A percentile compares a stretch with the other conserved stretches of the same genome.
These are phyloP conservation scores for Tubosaeta sp. DNA, from an alignment of 768 basidiomycete genomes.

Conservation along the genomic window DNA sequence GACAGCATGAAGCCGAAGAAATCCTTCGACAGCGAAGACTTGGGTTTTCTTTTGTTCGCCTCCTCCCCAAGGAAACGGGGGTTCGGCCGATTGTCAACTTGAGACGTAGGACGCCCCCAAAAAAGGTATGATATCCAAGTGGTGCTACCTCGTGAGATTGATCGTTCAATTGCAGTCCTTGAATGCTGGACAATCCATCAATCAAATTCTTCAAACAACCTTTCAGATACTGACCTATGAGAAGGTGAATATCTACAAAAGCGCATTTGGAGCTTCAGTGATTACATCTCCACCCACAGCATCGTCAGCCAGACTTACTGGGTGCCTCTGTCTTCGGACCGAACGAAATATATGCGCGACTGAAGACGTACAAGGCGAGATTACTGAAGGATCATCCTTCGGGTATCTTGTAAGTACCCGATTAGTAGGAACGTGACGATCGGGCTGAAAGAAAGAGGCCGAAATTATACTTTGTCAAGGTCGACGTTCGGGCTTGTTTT, in stretches of 20 bases:
- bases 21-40: constrained; percentile 68
- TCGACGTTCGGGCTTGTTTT: constrained; percentile 95
- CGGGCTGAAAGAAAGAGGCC: constrained; percentile 48
- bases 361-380: constrained; percentile 66
- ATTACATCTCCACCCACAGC: constrained; percentile 38
- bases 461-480: constrained; percentile 90
- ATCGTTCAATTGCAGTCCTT: constrained; percentile 26
- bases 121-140: constrained; percentile 23
- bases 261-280: neutral
- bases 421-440: neutral
- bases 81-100: constrained; percentile 95
- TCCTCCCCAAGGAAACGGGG: constrained; percentile 92
- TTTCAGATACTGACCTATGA: constrained; percentile 89
- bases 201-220: constrained; percentile 77
- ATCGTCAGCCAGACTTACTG: constrained; percentile 54
- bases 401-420: constrained; percentile 50
- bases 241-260: constrained; percentile 46
- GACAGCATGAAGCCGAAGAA: constrained; percentile 58
- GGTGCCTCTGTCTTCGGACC: constrained; percentile 82
- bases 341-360: constrained; percentile 72
- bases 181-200: constrained; percentile 62
- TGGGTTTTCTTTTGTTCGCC: constrained; percentile 80
- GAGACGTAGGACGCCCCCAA: constrained; percentile 42
- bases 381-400: constrained; percentile 36
- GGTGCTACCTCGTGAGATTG: neutral